These are phyloP conservation scores for Exophiala viscosa DNA, from an alignment of 2,329 filamentous ascomycete species.

Conservation along the genomic window DNA sequence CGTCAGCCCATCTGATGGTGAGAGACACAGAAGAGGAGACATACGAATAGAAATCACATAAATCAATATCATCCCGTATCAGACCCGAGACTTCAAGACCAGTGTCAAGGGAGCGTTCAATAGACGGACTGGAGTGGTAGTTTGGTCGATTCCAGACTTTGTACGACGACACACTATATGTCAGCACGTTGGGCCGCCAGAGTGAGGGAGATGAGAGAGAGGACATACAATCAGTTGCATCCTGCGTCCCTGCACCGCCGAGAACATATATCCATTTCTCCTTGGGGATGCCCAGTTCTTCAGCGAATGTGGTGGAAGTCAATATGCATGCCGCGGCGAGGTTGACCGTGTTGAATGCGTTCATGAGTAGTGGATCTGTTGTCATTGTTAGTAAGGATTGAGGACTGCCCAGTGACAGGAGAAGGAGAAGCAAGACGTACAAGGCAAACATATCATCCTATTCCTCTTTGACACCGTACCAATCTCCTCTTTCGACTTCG, in stretches of 20 bases:
- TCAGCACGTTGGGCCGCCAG: neutral
- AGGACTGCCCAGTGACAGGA: neutral
- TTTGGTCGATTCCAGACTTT: slow-evolving; percentile 61
- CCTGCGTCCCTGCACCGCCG: slow-evolving; percentile 60
- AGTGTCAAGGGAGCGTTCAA: slow-evolving; percentile 56
- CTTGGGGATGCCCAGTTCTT: slow-evolving; percentile 51
- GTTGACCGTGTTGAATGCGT: slow-evolving; percentile 68
- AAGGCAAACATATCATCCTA: slow-evolving; percentile 66
- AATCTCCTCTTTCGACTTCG: slow-evolving; percentile 51
- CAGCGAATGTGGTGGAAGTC: slow-evolving; percentile 56
- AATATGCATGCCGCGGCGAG: slow-evolving; percentile 59
- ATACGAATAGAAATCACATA: slow-evolving; percentile 62
- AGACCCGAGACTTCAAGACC: slow-evolving; percentile 50
- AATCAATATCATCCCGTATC: slow-evolving; percentile 51
- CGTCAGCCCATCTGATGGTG: neutral
- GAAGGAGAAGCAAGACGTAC: slow-evolving; percentile 39
- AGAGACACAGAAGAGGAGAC: slow-evolving; percentile 5
- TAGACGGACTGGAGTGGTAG: slow-evolving; percentile 56
- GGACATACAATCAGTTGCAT: slow-evolving; percentile 52
- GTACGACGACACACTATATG: slow-evolving; percentile 1
- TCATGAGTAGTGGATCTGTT: slow-evolving; percentile 65
- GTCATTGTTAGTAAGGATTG: neutral
- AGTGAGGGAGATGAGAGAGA: neutral
- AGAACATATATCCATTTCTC: slow-evolving; percentile 62
- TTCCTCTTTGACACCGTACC: slow-evolving; percentile 55